phyloP scores from a whole-genome alignment of 1,139 yeast species.

The Nakaseomyces uthaithaninus region DNA sequence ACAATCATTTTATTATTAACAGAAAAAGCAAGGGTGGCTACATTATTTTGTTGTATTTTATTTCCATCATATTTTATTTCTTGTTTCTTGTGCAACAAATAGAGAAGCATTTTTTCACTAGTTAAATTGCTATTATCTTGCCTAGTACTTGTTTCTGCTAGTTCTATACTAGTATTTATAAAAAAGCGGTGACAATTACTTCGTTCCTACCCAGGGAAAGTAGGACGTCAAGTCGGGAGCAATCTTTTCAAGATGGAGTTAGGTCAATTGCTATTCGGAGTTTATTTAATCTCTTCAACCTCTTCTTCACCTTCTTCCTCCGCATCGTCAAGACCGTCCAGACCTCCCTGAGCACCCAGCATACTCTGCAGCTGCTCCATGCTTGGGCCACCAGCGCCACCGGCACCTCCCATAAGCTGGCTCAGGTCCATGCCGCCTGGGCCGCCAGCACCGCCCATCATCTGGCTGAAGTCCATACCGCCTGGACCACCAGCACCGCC shows the following conservation, averaged over 20 bases:
- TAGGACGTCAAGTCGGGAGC: no score
- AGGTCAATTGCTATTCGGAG: background rate
- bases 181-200: no score
- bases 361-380: slow-evolving; percentile 16
- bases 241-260: background rate
- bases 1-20: no score
- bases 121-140: no score
- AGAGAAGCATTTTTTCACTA: no score
- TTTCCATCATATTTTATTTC: no score
- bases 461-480: slow-evolving; percentile 31
- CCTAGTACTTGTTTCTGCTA: no score
- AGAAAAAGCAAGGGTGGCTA: no score
- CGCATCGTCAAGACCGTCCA: slow-evolving; percentile 29
- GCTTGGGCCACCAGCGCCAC: slow-evolving; percentile 35
- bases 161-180: no score
- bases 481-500: slow-evolving; percentile 32
- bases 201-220: no score
- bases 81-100: no score
- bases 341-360: slow-evolving; percentile 31
- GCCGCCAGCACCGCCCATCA: slow-evolving; percentile 33
- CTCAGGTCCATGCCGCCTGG: slow-evolving; percentile 34
- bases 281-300: slow-evolving; percentile 7
- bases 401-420: slow-evolving; percentile 31
- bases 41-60: no score
- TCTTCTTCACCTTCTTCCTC: slow-evolving; percentile 11